phyloP scores from a whole-genome alignment of 2,329 filamentous ascomycete species.

The Cytospora schulzeri region DNA sequence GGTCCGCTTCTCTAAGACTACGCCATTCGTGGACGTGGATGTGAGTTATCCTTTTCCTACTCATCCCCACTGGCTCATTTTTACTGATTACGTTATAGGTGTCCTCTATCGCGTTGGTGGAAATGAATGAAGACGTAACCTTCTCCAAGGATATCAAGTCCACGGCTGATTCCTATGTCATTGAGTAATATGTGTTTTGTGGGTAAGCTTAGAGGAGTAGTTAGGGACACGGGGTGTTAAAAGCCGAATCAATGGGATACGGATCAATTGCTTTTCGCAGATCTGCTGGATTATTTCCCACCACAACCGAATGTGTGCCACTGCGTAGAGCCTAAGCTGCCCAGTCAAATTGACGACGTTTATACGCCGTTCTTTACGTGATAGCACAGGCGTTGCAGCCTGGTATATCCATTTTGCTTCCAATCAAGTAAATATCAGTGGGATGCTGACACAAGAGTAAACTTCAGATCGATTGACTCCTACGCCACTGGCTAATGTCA shows the following conservation, averaged over 20 bases:
- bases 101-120: slow-evolving; percentile 67
- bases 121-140: slow-evolving; percentile 75
- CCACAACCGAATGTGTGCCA: neutral
- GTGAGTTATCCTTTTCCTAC: slow-evolving; percentile 60
- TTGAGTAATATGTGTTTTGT: slow-evolving; percentile 59
- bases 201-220: slow-evolving; percentile 22
- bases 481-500: too few species aligned
- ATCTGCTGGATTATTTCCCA: neutral
- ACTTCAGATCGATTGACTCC: too few species aligned
- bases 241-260: slow-evolving; percentile 11
- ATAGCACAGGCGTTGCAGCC: neutral
- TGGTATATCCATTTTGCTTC: neutral
- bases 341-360: neutral
- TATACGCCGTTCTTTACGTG: neutral
- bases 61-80: neutral
- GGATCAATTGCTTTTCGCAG: slow-evolving; percentile 6
- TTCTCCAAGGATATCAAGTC: slow-evolving; percentile 84
- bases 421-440: too few species aligned
- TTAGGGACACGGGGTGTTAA: slow-evolving; percentile 19
- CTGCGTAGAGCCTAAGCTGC: neutral
- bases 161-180: slow-evolving; percentile 72
- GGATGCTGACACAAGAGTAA: too few species aligned
- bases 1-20: slow-evolving; percentile 82
- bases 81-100: slow-evolving; percentile 48
- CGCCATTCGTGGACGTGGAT: slow-evolving; percentile 89